phyloP scores from a whole-genome alignment of 2,329 filamentous ascomycete species.

The Alternaria sp. region DNA sequence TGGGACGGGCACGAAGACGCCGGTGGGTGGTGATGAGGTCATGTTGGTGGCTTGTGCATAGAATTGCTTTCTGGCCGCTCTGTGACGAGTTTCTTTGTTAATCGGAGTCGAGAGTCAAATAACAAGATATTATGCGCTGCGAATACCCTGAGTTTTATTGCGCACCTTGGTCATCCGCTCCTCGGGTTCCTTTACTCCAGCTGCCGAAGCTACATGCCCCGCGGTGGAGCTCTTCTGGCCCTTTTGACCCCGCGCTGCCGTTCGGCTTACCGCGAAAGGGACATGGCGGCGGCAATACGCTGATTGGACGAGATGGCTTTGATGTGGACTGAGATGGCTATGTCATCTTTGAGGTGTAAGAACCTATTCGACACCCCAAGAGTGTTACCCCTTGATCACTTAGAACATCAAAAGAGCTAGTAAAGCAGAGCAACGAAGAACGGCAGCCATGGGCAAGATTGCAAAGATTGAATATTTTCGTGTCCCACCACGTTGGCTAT shows the following conservation, averaged over 20 bases:
- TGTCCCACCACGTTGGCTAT: constrained; percentile 78
- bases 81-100: background rate
- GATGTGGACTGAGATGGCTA: background rate
- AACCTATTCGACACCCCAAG: background rate
- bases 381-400: too few species aligned
- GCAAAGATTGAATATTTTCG: constrained; percentile 76
- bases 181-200: constrained; percentile 39
- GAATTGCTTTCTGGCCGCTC: background rate
- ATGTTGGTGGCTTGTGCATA: constrained; percentile 28
- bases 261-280: constrained; percentile 29
- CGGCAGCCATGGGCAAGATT: constrained; percentile 68
- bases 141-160: constrained; percentile 6
- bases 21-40: constrained; percentile 45
- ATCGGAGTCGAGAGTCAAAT: background rate
- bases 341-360: background rate
- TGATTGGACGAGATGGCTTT: background rate
- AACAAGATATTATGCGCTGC: background rate
- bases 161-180: constrained; percentile 17
- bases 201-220: constrained; percentile 37
- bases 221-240: constrained; percentile 23
- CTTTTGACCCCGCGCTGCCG: constrained; percentile 39
- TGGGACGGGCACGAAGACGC: constrained; percentile 59
- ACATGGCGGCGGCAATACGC: background rate
- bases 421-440: background rate
- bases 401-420: background rate